Base-by-base conservation (phyloP, 2,329 filamentous ascomycete species). In the Acrodontium crateriforme region DNA sequence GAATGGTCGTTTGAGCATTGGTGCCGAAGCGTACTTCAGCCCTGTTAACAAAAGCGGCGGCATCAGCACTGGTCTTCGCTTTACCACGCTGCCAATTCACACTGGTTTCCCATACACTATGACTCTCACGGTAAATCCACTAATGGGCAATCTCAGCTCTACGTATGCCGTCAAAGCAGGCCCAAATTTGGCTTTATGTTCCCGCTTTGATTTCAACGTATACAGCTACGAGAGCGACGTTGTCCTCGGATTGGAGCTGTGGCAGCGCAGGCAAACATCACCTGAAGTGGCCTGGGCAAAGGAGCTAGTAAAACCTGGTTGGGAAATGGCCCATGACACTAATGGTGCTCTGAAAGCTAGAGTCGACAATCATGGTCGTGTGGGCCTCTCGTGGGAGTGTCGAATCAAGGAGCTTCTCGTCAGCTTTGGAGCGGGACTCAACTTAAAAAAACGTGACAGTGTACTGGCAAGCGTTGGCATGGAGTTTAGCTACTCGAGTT, bases 171-270 rank as follows among this genome's bases (percentile, higher is more conserved):
- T 95, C 25, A 78, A 82, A 46, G 87, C 87, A 2, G 83, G 83
- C 3, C 71, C 71, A 18, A 74, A 83, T 45, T 71, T 92, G 41
- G 80, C 83, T 8, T 68, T 98, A 27, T 89, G 84, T 38, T 91
- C 84, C 13, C 74, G 79, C 27, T 87, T 95, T 58, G 84, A 91
- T 49, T 98, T 98, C 58, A 98, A 98, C 47, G 79, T 94, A 27
- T 95, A 94, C 58, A 93, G 83, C 51, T 98, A 94, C 60, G 89
- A 98, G 60, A 93, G 83, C 49, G 80, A 89, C 33, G 78, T 93
- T 64, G 77, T 84, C 15, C 69, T 95, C 14, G 89, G 89, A 9
- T 81, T 83, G 59, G 89, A 98, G 59, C 62, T 95, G 23, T 98
- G 89, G 87, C 74, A 81, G 46, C 77, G 47, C 5, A 41, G 44